Base-by-base conservation (phyloP, 192 early-diverging fungal species). In the Dissophora globulifera region DNA sequence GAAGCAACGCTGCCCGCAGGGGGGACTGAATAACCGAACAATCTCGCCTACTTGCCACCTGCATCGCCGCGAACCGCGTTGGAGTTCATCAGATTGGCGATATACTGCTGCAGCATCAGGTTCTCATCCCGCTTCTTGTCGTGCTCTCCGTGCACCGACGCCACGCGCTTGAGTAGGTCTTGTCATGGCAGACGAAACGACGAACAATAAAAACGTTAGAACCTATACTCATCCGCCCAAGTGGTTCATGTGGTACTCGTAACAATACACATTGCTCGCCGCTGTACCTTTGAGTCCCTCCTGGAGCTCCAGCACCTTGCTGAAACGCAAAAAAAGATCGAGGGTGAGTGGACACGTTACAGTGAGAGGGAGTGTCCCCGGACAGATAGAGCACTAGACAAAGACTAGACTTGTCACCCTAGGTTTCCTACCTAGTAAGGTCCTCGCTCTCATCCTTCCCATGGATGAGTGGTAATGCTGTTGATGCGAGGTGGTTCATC, bases 11-110 rank as follows among this genome's bases (percentile, higher is more conserved):
- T n/a, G n/a, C n/a, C n/a, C n/a, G n/a, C n/a, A n/a, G n/a, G n/a
- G n/a, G n/a, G n/a, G n/a, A n/a, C n/a, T n/a, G n/a, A n/a, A n/a
- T n/a, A 40, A 10, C 38, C 38, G 38, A 40, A 40, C 13, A 7
- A 7, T 40, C 8, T 10, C 9, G 12, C n/a, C 43, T 62, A 71
- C 16, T 71, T 71, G 15, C 45, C 46, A 11, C 52, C 54, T 45
- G 42, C 31, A 30, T 75, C 70, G n/a, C 70, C 70, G 16, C 70
- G 61, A 29, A 75, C 70, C 4, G 70, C 70, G 20, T 75, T 76
- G 45, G 72, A 76, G 62, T 76, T 76, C 72, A 76, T 76, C 19
- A 76, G 35, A 38, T 76, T 76, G 48, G 72, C 72, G 35, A 76
- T 76, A 29, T 67, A 76, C 38, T 76, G 72, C 16, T 76, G 72